These are phyloP conservation scores for Botrytis tulipae DNA, from an alignment of 2,329 filamentous ascomycete species.

Conservation along the genomic window DNA sequence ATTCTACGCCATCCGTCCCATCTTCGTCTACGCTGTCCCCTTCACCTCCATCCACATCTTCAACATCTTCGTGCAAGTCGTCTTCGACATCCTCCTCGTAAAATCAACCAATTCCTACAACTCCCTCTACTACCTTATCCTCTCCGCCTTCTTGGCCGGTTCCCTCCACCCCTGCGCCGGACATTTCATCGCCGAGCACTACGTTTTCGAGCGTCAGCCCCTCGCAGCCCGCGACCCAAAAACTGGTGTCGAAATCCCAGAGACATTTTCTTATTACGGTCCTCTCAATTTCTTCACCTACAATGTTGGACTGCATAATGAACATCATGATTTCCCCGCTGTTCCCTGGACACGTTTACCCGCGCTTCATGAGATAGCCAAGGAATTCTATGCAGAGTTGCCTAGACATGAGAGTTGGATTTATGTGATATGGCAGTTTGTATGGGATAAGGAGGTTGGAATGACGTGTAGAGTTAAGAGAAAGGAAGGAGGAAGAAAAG, in stretches of 20 bases:
- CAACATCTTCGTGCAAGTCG: conserved; percentile 75
- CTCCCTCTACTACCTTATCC: conserved; percentile 76
- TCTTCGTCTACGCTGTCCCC: conserved; percentile 88
- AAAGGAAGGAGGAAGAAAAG: conserved; percentile 67
- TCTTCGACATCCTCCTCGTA: conserved; percentile 73
- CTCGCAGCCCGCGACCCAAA: conserved; percentile 54
- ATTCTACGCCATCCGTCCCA: conserved; percentile 95
- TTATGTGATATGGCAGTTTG: conserved; percentile 92
- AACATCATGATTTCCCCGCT: conserved; percentile 98
- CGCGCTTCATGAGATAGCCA: conserved; percentile 72
- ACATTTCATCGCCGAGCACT: conserved; percentile 98
- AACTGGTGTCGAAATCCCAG: conserved; percentile 64
- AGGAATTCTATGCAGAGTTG: conserved; percentile 87
- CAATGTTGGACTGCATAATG: conserved; percentile 97
- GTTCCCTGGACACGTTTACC: conserved; percentile 90
- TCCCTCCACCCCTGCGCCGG: conserved; percentile 91
- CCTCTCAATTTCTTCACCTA: conserved; percentile 89
- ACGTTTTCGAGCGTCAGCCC: conserved; percentile 67
- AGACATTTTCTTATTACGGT: conserved; percentile 97
- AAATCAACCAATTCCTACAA: conserved; percentile 54
- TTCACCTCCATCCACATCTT: conserved; percentile 80
- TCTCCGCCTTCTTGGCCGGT: conserved; percentile 90
- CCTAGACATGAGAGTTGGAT: conserved; percentile 89
- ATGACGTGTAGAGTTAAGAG: conserved; percentile 92
- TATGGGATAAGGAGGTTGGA: conserved; percentile 84